Evolutionary conservation across 208 protist species (phyloP).

Genomic region (Acanthamoeba triangularis): DNA sequence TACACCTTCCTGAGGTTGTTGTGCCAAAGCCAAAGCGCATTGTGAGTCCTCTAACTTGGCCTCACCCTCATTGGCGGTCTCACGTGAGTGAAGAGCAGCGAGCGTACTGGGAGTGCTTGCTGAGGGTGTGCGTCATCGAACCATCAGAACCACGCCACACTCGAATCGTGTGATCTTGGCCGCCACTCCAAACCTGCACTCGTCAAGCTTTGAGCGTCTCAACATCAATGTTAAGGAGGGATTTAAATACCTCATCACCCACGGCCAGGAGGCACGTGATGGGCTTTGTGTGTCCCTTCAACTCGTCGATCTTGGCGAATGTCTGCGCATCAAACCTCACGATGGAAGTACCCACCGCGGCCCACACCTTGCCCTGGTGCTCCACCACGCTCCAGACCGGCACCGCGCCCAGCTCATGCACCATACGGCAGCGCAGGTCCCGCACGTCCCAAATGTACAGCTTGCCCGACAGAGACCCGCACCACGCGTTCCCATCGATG

Average conservation of each 20-base stretch:
- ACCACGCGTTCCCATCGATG: conserved; percentile 39
- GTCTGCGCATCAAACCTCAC: not conserved
- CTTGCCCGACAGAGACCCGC: conserved; percentile 43
- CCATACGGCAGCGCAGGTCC: conserved; percentile 9
- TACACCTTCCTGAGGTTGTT: conserved; percentile 15
- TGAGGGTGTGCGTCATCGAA: not conserved
- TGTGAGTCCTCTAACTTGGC: not conserved
- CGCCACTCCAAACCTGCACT: conserved; percentile 36
- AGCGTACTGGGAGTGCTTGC: conserved; percentile 44
- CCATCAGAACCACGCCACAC: conserved; percentile 18
- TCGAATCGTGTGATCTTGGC: conserved; percentile 20
- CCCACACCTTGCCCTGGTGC: conserved; percentile 16
- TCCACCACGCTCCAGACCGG: not conserved
- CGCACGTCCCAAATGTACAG: conserved; percentile 17
- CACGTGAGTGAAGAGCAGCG: not conserved
- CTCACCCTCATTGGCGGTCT: not conserved
- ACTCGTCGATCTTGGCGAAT: conserved; percentile 7
- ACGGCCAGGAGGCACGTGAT: not conserved
- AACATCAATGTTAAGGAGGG: too few species aligned
- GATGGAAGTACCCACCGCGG: not conserved
- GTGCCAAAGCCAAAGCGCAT: not conserved
- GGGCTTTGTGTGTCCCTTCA: conserved; percentile 12
- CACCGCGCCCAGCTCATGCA: conserved; percentile 11
- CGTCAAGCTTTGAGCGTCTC: not conserved
- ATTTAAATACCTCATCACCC: not conserved